phyloP scores from a whole-genome alignment of 2,329 filamentous ascomycete species.

The Calonectria ilicicola region DNA sequence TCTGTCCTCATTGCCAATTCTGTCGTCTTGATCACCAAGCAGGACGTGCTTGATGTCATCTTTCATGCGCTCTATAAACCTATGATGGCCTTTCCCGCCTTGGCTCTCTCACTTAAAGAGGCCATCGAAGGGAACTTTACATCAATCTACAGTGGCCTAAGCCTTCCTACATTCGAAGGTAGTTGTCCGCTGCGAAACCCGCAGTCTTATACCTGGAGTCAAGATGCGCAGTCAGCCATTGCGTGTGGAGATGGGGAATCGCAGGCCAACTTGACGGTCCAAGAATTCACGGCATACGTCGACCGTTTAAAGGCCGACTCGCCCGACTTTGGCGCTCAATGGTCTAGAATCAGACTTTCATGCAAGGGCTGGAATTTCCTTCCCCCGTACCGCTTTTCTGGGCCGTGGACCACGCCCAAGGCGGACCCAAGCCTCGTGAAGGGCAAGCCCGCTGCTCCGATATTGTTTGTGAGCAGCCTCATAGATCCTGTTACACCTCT shows the following conservation, averaged over 20 bases:
- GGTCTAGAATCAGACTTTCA: conserved; percentile 51
- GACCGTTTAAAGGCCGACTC: conserved; percentile 40
- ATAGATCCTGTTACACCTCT: conserved; percentile 50
- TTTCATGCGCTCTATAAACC: conserved; percentile 46
- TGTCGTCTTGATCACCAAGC: conserved; percentile 44
- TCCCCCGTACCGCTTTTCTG: conserved; percentile 55
- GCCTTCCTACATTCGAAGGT: not conserved
- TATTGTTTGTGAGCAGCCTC: not conserved
- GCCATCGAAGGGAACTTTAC: conserved; percentile 36
- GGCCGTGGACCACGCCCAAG: conserved; percentile 47
- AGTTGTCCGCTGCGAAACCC: not conserved
- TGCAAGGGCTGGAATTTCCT: conserved; percentile 54
- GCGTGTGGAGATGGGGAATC: conserved; percentile 51
- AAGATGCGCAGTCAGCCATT: conserved; percentile 34
- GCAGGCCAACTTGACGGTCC: conserved; percentile 34
- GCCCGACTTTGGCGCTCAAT: conserved; percentile 46
- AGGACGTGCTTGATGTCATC: conserved; percentile 46
- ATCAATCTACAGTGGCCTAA: not conserved
- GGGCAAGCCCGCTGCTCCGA: conserved; percentile 54
- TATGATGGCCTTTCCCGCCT: conserved; percentile 19
- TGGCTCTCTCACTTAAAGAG: conserved; percentile 26
- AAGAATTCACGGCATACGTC: conserved; percentile 46
- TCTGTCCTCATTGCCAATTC: conserved; percentile 30
- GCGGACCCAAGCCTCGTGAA: conserved; percentile 30
- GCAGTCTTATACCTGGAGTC: not conserved